These are phyloP conservation scores for Ampelomyces quisqualis DNA, from an alignment of 2,329 filamentous ascomycete species.

Conservation along the genomic window DNA sequence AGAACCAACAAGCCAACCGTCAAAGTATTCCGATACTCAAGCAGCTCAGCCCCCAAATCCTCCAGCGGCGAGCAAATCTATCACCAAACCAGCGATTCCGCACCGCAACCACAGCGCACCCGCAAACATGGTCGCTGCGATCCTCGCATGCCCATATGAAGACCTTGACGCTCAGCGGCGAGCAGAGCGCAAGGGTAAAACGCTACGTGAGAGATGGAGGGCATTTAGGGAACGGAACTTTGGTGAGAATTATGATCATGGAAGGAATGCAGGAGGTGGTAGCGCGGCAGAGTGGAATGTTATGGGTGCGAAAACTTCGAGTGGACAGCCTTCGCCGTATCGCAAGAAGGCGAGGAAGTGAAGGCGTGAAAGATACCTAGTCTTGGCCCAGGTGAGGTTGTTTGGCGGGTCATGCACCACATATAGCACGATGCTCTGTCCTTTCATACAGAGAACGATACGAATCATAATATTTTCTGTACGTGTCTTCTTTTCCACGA, in stretches of 20 bases:
- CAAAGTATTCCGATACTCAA: slow-evolving; percentile 2
- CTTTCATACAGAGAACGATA: no score
- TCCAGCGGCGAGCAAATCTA: not conserved
- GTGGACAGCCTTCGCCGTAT: slow-evolving; percentile 3
- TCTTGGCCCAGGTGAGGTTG: not conserved
- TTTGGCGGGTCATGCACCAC: no score
- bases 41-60: not conserved
- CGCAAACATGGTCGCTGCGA: slow-evolving; percentile 6
- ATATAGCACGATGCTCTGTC: no score
- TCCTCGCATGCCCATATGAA: slow-evolving; percentile 6
- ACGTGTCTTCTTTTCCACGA: no score
- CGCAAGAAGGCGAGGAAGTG: not conserved
- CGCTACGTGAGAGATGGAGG: slow-evolving; percentile 11
- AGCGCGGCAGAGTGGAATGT: slow-evolving; percentile 9
- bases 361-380: not conserved
- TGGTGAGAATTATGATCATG: not conserved
- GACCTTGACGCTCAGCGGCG: slow-evolving; percentile 10
- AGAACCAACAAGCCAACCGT: slow-evolving; percentile 13
- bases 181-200: slow-evolving; percentile 9
- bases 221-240: slow-evolving; percentile 11
- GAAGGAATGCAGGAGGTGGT: not conserved
- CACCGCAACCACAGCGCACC: slow-evolving; percentile 3
- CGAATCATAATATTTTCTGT: no score
- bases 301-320: slow-evolving; percentile 1
- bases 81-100: not conserved